Evolutionary conservation across 345 rosid genomes (phyloP), one percentile per base, ranked within the genome.

Genomic region (Geranium rotundifolium): DNA sequence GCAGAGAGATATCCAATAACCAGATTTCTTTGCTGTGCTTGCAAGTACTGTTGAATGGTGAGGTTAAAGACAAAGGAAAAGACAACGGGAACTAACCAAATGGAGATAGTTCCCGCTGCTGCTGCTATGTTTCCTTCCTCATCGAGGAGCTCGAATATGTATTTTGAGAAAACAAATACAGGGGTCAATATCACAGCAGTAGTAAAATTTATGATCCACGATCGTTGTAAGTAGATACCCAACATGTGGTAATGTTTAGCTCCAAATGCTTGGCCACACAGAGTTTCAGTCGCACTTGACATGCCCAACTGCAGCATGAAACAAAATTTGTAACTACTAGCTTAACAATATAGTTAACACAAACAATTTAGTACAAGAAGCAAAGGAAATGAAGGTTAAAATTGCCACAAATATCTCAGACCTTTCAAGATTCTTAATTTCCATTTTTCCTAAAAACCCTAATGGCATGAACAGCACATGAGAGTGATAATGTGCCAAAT

Each of bases 211-310:
- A 83, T 67, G 54, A 83, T 70, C 88, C 85, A 81, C 41, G 88
- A 80, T 65, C 85, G 69, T 66, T 83, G 85, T 59, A 83, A 57
- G 69, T 81, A 83, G 54, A 83, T 73, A 0, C 87, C 87, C 76
- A 83, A 63, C 87, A 83, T 80, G 73, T 78, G 81, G 65, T 83
- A 74, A 65, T 83, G 85, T 71, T 74, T 64, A 10, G 87, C 87
- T 59, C 87, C 87, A 54, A 65, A 83, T 49, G 87, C 82, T 76
- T 83, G 87, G 46, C 87, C 87, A 58, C 87, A 83, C 34, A 83
- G 39, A 1, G 87, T 83, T 66, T 23, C 27, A 23, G 27, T 23
- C 1, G 27, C 27, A 23, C 27, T 23, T 23, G 27, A 23, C 27
- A 23, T 84, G 50, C 85, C 88, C 58, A 77, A 70, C 88, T 83